These are phyloP conservation scores for Marchantia paleacea DNA, from an alignment of 225 moss, liverwort and hornwort species.

Conservation along the genomic window DNA sequence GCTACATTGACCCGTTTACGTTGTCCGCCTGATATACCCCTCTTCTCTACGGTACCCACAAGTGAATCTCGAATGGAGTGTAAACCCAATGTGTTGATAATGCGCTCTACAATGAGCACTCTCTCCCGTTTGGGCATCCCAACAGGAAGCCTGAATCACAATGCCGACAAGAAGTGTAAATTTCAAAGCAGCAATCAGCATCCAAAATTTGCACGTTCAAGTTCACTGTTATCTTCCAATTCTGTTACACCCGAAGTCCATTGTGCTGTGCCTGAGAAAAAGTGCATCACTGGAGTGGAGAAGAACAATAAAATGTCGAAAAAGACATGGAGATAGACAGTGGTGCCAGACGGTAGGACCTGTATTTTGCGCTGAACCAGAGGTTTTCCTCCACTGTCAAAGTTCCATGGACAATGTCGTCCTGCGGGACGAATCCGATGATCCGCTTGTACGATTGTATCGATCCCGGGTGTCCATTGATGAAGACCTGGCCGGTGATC, in stretches of 20 bases:
- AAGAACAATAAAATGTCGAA: not conserved
- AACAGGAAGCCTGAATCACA: constrained; percentile 58
- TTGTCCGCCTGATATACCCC: constrained; percentile 94
- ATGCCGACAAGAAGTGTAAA: not conserved
- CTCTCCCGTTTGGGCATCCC: constrained; percentile 66
- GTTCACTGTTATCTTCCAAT: not conserved
- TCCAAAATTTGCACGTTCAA: not conserved
- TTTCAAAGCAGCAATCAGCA: not conserved
- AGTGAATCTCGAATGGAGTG: constrained; percentile 67
- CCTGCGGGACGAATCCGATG: constrained; percentile 95
- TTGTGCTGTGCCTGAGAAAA: not conserved
- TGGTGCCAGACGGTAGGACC: constrained; percentile 30
- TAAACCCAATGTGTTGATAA: constrained; percentile 71
- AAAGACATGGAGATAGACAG: not conserved
- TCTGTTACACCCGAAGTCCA: not conserved
- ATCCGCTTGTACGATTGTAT: constrained; percentile 79
- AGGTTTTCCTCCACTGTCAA: constrained; percentile 93
- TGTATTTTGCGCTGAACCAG: constrained; percentile 84
- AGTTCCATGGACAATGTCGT: constrained; percentile 88
- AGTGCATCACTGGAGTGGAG: not conserved
- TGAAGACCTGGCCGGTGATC: constrained; percentile 70
- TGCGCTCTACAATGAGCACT: constrained; percentile 84
- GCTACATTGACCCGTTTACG: constrained; percentile 94
- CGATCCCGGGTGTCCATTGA: constrained; percentile 70
- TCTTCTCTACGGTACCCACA: constrained; percentile 90